Base-by-base conservation (phyloP, 257 asterid species). In the Cordia subcordata region DNA sequence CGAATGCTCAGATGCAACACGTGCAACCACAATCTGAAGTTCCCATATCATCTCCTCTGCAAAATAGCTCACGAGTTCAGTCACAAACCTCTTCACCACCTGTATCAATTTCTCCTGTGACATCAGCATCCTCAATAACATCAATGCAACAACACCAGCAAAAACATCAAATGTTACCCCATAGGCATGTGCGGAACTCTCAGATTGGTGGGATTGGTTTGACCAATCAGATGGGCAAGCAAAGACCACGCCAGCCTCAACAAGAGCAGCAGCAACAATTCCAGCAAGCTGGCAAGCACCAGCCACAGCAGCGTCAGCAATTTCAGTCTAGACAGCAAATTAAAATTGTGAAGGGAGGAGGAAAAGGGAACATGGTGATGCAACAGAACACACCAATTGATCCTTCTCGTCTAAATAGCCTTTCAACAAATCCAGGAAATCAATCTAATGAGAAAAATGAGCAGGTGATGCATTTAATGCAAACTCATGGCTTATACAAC, bases 341-440 rank as follows among this genome's bases (percentile, higher is more conserved):
- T 66, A 92, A 89, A 77, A 77, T 50, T 75, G 76, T 66, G 14
- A 89, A 89, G 68, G 94, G 94, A 64, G 88, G 68, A 38, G 92
- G 84, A 51, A 76, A 86, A 72, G 97, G 95, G 72, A 83, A 71
- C 67, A 16, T 53, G 60, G 53, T 68, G 81, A 76, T 67, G 74
- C 81, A 84, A 66, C 96, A 79, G 72, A 82, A 81, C 70, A 44
- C 71, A 32, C 76, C 84, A 18, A 50, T 64, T 60, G 95, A 87
- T 60, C 73, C 89, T 6, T 72, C 92, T 53, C 52, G 62, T 39
- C 58, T 49, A 61, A 81, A 83, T 70, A 86, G 94, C 65, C 70
- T 79, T 73, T 70, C 94, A 5, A 18, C 70, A 42, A 81, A 64
- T 77, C 67, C 79, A 20, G 80, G 69, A 38, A 81, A 62, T 70